Base-by-base conservation (phyloP, 257 asterid genomes). In the Nicotiana noctiflora region DNA sequence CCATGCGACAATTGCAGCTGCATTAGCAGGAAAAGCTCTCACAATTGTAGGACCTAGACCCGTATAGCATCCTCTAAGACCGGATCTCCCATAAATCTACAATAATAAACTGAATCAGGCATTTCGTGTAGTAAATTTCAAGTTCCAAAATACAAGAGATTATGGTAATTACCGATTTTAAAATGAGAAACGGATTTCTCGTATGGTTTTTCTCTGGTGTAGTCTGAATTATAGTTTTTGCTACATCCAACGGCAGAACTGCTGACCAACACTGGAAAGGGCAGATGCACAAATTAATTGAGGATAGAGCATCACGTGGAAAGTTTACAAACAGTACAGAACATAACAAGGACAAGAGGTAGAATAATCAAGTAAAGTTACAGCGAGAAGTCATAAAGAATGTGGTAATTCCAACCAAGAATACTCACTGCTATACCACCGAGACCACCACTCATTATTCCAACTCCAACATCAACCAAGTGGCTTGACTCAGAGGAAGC, bases 201-300 rank as follows among this genome's bases (percentile, higher is more conserved):
- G 97, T 85, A 61, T 84, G 88, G 75, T 79, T 79, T 82, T 66
- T 85, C 82, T 91, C 97, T 0, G 89, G 72, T 80, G 92, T 80
- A 37, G 97, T 93, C 84, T 95, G 99, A 86, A 92, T 94, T 75
- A 93, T 92, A 76, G 98, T 93, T 88, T 95, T 95, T 51, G 99
- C 96, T 84, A 95, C 97, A 84, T 95, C 99, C 67, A 93, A 53
- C 0, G 98, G 98, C 83, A 95, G 88, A 81, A 93, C 92, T 82
- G 86, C 90, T 49, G 88, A 85, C 99, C 98, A 95, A 61, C 85
- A 90, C 83, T 80, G 83, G 67, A 75, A 84, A 81, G 77, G 23
- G 23, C 14, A 23, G 60, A 72, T 46, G 40, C 60, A 49, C 23
- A 27, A 62, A 61, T 9, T 61, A 77, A 79, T 72, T 46, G 37